These are phyloP conservation scores for Ogataea zsoltii DNA, from an alignment of 805 yeast species.

Conservation along the genomic window DNA sequence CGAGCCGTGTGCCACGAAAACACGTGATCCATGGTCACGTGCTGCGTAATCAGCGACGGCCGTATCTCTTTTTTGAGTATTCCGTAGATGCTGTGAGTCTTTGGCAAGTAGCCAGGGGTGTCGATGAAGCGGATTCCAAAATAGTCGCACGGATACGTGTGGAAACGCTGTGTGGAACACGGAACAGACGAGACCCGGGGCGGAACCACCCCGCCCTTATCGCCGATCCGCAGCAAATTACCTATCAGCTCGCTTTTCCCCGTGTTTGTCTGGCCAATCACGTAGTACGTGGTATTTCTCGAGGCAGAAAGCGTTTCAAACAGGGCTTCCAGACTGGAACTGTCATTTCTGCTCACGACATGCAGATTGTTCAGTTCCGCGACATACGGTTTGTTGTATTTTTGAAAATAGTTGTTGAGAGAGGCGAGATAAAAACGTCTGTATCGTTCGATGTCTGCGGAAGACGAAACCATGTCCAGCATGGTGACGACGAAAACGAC, in stretches of 20 bases:
- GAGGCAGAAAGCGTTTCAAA: slow-evolving; percentile 3
- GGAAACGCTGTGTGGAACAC: slow-evolving; percentile 18
- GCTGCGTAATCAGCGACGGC: slow-evolving; percentile 4
- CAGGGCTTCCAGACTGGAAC: slow-evolving; percentile 3
- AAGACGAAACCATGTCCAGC: slow-evolving; percentile 9
- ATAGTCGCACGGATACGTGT: slow-evolving; percentile 13
- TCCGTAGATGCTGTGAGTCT: slow-evolving; percentile 23
- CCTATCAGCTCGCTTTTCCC: slow-evolving; percentile 30
- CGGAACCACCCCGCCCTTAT: slow-evolving; percentile 9
- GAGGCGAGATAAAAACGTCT: neutral
- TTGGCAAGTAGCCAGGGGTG: slow-evolving; percentile 32
- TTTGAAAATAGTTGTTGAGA: slow-evolving; percentile 8
- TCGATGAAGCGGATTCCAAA: slow-evolving; percentile 25
- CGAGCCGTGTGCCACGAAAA: neutral
- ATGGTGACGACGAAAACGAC: slow-evolving; percentile 18
- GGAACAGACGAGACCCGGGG: slow-evolving; percentile 16
- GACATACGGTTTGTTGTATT: neutral
- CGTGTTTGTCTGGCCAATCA: slow-evolving; percentile 32
- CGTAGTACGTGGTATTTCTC: slow-evolving; percentile 14
- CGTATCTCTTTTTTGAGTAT: slow-evolving; percentile 6
- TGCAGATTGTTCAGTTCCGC: slow-evolving; percentile 4
- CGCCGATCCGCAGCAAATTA: slow-evolving; percentile 7
- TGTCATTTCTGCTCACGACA: slow-evolving; percentile 5
- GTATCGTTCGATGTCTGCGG: neutral
- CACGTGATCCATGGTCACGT: neutral